Percentiles rank a stretch among this genome's conserved stretches.
Evolutionary conservation across 805 yeast genomes (phyloP).

Genomic region (Starmerella apis): DNA sequence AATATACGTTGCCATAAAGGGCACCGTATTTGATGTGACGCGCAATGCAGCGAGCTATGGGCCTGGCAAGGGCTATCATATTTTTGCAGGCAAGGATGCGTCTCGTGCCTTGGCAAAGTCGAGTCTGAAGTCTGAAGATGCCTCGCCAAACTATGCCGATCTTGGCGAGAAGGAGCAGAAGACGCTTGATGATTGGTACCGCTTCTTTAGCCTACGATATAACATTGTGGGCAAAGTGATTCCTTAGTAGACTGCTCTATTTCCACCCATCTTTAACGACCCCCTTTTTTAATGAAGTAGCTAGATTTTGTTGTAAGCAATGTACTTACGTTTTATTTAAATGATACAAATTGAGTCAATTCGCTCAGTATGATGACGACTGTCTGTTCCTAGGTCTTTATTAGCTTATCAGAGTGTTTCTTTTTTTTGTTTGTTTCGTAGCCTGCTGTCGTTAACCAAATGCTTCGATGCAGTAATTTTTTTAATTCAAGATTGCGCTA

Average conservation of each 20-base stretch:
- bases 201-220: conserved; percentile 48
- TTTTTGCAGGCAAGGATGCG: conserved; percentile 66
- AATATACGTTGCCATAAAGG: conserved; percentile 66
- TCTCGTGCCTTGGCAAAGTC: conserved; percentile 67
- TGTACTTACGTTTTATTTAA: neutral
- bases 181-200: conserved; percentile 65
- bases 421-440: too few species aligned
- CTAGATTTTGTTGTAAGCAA: neutral
- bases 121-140: conserved; percentile 46
- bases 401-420: too few species aligned
- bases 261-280: conserved; percentile 1
- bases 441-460: too few species aligned
- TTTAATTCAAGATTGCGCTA: too few species aligned
- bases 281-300: neutral
- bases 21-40: conserved; percentile 69
- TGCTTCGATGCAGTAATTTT: too few species aligned
- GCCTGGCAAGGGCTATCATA: conserved; percentile 61
- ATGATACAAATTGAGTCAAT: too few species aligned
- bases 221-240: conserved; percentile 36
- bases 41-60: conserved; percentile 60
- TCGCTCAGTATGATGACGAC: too few species aligned
- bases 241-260: neutral
- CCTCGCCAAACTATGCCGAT: conserved; percentile 32
- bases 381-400: too few species aligned
- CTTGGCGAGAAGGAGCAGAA: conserved; percentile 50